Percentiles rank a stretch among this genome's conserved stretches.
phyloP scores from a whole-genome alignment of 2,329 filamentous ascomycete genomes.

The Exophiala sideris region DNA sequence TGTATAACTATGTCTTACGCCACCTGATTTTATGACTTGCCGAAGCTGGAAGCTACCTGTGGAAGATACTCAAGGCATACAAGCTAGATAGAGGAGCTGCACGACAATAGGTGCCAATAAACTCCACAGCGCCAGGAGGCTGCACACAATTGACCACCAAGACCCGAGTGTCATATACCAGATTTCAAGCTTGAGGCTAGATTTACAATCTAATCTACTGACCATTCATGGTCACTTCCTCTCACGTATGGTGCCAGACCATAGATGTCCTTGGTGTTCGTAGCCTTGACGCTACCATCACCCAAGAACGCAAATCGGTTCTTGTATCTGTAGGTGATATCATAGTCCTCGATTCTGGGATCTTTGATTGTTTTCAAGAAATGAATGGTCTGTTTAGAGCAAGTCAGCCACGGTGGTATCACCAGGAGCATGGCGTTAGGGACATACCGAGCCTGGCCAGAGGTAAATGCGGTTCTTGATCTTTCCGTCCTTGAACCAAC shows the following conservation, averaged over 20 bases:
- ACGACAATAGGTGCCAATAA: no score
- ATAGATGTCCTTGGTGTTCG: slow-evolving; percentile 2
- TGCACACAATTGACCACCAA: no score
- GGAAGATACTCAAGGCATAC: no score
- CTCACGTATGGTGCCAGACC: slow-evolving; percentile 4
- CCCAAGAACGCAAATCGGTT: slow-evolving; percentile 41
- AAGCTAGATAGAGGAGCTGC: no score
- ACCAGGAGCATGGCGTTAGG: background rate
- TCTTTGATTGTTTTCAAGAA: slow-evolving; percentile 33
- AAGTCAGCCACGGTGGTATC: background rate
- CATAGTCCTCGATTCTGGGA: slow-evolving; percentile 35
- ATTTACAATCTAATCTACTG: no score
- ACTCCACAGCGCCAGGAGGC: no score
- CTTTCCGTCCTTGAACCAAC: slow-evolving; percentile 37
- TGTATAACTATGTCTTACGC: no score
- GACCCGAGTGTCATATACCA: no score
- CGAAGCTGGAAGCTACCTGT: no score
- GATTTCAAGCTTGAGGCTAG: no score
- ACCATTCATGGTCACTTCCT: background rate
- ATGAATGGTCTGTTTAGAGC: slow-evolving; percentile 32
- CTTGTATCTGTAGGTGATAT: slow-evolving; percentile 34
- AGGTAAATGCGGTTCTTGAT: slow-evolving; percentile 33
- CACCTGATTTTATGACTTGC: no score
- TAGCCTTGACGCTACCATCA: slow-evolving; percentile 45
- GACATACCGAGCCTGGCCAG: slow-evolving; percentile 34